phyloP scores from a whole-genome alignment of 2,329 filamentous ascomycete species.

The Colletotrichum abscissum region DNA sequence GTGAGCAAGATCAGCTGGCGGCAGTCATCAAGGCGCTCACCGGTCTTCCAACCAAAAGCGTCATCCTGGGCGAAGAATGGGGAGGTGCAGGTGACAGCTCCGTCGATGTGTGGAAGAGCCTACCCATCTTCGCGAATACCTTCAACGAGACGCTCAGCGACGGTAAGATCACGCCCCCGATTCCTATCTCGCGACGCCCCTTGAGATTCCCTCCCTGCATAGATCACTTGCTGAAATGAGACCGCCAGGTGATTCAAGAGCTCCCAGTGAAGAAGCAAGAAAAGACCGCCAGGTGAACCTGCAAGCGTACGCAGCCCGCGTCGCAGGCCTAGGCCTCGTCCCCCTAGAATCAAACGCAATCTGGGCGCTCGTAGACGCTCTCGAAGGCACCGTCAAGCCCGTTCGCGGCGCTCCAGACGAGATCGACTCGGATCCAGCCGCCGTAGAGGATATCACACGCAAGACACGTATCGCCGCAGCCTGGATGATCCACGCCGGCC shows the following conservation, averaged over 20 bases:
- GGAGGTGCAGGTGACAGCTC: neutral
- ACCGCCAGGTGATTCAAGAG: neutral
- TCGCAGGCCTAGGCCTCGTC: neutral
- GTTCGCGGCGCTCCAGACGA: neutral
- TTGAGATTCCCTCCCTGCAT: no score
- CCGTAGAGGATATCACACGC: neutral
- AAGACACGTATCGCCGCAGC: neutral
- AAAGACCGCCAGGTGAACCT: neutral
- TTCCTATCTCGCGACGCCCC: no score
- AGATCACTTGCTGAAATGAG: no score
- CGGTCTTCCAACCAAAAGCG: neutral
- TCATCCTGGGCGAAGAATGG: neutral
- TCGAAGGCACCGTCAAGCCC: neutral
- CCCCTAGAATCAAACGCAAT: neutral
- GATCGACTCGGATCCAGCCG: neutral
- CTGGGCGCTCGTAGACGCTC: neutral
- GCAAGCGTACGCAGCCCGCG: neutral
- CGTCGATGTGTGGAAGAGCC: neutral
- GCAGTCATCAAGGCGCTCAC: neutral
- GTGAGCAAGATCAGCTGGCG: slow-evolving; percentile 28
- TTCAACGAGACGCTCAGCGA: neutral
- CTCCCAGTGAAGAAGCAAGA: neutral
- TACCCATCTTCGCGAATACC: neutral
- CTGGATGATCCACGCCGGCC: neutral
- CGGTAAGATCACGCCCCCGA: neutral